Evolutionary conservation across 257 asterid species (phyloP).

Genomic region (Asclepias syriaca): DNA sequence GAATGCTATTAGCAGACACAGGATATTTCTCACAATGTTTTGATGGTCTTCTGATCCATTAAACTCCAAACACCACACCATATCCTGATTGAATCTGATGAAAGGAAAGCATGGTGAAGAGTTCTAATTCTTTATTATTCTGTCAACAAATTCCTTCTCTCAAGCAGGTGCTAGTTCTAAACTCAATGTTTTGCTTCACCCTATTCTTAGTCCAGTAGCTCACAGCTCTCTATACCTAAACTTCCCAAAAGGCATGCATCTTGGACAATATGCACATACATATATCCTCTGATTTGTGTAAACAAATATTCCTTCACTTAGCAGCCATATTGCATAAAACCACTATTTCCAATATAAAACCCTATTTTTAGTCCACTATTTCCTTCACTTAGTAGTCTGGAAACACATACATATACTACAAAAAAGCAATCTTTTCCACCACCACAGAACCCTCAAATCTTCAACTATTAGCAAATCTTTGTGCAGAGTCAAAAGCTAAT

Average conservation of each 20-base stretch:
- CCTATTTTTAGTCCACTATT: too few species aligned
- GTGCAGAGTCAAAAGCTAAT: neutral
- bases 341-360: neutral
- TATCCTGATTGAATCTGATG: neutral
- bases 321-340: neutral
- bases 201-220: neutral
- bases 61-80: neutral
- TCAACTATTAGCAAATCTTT: neutral
- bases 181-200: neutral
- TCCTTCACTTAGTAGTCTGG: neutral
- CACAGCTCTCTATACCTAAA: neutral
- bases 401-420: neutral
- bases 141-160: too few species aligned
- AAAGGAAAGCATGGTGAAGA: neutral
- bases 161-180: neutral
- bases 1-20: slow-evolving; percentile 11
- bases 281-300: neutral
- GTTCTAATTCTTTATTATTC: neutral
- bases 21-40: slow-evolving; percentile 8
- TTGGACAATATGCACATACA: neutral
- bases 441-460: neutral
- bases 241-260: neutral
- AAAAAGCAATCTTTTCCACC: too few species aligned
- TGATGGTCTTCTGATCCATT: slow-evolving; percentile 1
- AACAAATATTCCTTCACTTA: neutral